These are phyloP conservation scores for Hymenoscyphus occultus DNA, from an alignment of 2,329 filamentous ascomycete genomes.

Conservation along the genomic window DNA sequence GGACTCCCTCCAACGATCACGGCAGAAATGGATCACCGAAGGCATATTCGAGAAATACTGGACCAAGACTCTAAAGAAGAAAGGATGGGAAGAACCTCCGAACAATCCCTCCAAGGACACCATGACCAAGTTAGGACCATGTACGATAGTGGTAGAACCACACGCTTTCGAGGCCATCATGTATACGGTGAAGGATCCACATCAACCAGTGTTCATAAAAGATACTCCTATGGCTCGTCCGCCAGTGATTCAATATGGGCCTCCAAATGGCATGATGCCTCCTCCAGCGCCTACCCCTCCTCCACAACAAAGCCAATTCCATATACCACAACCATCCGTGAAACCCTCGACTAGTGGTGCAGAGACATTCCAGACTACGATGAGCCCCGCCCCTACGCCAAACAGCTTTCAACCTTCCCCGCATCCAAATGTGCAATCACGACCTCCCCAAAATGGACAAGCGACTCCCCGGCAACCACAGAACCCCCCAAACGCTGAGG, in stretches of 20 bases:
- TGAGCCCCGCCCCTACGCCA: constrained; percentile 15
- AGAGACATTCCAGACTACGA: constrained; percentile 24
- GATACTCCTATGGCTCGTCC: constrained; percentile 40
- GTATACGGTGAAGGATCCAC: constrained; percentile 67
- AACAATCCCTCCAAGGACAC: constrained; percentile 68
- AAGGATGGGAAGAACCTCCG: constrained; percentile 58
- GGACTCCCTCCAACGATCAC: constrained; percentile 71
- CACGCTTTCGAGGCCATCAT: constrained; percentile 76
- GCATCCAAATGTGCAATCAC: constrained; percentile 10
- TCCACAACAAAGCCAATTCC: constrained; percentile 32
- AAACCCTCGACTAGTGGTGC: constrained; percentile 24
- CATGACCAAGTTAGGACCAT: constrained; percentile 70
- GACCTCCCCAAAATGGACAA: constrained; percentile 12
- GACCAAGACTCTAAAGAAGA: constrained; percentile 69
- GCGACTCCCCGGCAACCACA: constrained; percentile 7
- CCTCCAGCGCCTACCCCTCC: constrained; percentile 43
- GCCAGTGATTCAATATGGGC: constrained; percentile 64
- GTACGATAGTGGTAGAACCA: constrained; percentile 74
- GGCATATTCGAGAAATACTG: constrained; percentile 76
- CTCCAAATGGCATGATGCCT: constrained; percentile 60
- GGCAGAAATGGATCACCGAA: constrained; percentile 68
- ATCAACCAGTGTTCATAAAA: constrained; percentile 41
- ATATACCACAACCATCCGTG: constrained; percentile 31
- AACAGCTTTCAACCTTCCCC: neutral
- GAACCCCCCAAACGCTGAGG: constrained; percentile 13